Evolutionary conservation across 208 protist genomes (phyloP).

Genomic region (Trypanosoma vivax): DNA sequence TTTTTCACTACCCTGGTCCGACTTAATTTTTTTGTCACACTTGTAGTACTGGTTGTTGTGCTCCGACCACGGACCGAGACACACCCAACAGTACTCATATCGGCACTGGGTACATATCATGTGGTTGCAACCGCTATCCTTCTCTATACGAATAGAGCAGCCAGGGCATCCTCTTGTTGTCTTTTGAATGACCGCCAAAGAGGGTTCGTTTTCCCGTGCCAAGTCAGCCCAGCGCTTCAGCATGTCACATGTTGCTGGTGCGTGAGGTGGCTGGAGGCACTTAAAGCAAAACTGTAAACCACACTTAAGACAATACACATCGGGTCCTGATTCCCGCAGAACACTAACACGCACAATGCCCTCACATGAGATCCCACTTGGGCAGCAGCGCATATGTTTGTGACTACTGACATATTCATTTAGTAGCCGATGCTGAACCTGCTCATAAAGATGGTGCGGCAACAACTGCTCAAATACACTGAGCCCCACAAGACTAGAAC

Average conservation of each 20-base stretch:
- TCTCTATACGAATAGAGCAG: constrained; percentile 52
- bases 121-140: constrained; percentile 79
- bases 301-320: constrained; percentile 31
- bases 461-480: background rate
- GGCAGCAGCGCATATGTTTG: background rate
- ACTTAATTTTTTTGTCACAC: constrained; percentile 24
- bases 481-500: background rate
- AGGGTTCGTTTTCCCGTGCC: constrained; percentile 26
- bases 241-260: constrained; percentile 28
- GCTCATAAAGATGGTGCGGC: background rate
- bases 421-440: background rate
- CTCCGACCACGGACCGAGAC: constrained; percentile 37
- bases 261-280: constrained; percentile 15
- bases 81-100: constrained; percentile 63
- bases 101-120: constrained; percentile 51
- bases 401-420: background rate
- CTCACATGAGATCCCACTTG: background rate
- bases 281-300: constrained; percentile 25
- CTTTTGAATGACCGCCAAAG: background rate
- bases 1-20: background rate
- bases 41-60: constrained; percentile 41
- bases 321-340: background rate
- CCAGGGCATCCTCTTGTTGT: constrained; percentile 42
- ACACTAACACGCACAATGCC: background rate
- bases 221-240: constrained; percentile 20